Evolutionary conservation across 352 stramenopile species (phyloP), one percentile per base, ranked within the genome.

Genomic region (Pythium rishiriense): DNA sequence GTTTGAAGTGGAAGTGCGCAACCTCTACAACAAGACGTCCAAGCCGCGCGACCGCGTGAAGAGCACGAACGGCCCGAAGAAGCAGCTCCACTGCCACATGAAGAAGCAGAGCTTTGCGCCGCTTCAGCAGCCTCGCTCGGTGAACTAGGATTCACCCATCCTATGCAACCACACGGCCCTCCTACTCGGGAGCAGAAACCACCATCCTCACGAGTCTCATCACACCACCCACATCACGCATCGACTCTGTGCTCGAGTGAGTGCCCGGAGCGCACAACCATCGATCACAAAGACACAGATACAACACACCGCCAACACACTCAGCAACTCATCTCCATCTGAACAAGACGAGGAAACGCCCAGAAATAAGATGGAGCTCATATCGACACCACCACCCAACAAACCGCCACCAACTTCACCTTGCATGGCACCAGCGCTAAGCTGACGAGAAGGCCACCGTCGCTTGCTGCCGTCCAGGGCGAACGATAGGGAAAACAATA

Each of bases 71-170:
- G 29, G 68, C 39, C 71, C 71, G 11, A 78, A 74, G 39, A 87
- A 89, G 69, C 69, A 76, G 42, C 8, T 68, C 19, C 63, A 70
- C 62, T 79, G 68, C 57, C 66, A 79, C 62, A 55, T 66, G 43
- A 79, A 79, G 71, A 73, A 75, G 52, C 84, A 79, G 51, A 67
- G 62, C 64, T 85, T 79, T 64, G 72, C 70, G 47, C 58, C 74
- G 42, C 72, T 89, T 42, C 82, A 89, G 66, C 82, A 91, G 73
- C 82, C 82, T 49, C 79, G 82, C 58, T 83, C 79, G 70, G 70
- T 88, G 61, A 89, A 91, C 62, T 91, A 63, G 43, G 14, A 26
- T 53, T 26, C 22, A 7, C 33, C 4, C 19, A 17, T 17, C 51
- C 15, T 24, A 14, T 19, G 8, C 45, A 4, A 29, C 19, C 2